Evolutionary conservation across 2,329 filamentous ascomycete genomes (phyloP).

Genomic region (Alternaria tenuissima): DNA sequence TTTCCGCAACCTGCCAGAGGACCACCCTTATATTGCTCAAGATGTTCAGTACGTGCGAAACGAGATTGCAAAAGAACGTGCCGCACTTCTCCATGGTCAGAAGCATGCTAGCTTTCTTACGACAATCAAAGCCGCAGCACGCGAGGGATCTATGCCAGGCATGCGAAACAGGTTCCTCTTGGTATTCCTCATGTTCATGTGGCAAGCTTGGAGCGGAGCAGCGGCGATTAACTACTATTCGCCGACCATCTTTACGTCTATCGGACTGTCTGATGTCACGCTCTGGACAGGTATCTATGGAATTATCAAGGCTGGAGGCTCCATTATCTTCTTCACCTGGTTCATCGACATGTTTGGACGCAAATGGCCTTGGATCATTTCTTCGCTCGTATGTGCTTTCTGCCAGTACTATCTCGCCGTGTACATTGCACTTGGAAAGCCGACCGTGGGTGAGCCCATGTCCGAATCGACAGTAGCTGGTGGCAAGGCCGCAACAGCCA

Average conservation of each 20-base stretch:
- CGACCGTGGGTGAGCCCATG: slow-evolving; percentile 35
- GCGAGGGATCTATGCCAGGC: slow-evolving; percentile 43
- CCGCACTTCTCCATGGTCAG: slow-evolving; percentile 36
- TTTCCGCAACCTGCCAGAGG: slow-evolving; percentile 57
- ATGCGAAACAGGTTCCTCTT: slow-evolving; percentile 54
- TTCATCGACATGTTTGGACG: slow-evolving; percentile 51
- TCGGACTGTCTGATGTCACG: slow-evolving; percentile 46
- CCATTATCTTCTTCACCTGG: slow-evolving; percentile 50
- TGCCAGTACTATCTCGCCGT: slow-evolving; percentile 51
- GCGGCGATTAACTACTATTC: slow-evolving; percentile 50
- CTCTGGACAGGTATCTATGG: slow-evolving; percentile 52
- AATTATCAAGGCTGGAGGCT: slow-evolving; percentile 48
- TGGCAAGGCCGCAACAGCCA: slow-evolving; percentile 51
- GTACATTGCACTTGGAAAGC: slow-evolving; percentile 49
- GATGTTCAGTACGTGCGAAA: slow-evolving; percentile 44
- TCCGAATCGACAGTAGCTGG: slow-evolving; percentile 47
- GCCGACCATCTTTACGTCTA: slow-evolving; percentile 48
- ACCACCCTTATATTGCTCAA: slow-evolving; percentile 53
- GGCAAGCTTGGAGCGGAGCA: slow-evolving; percentile 29
- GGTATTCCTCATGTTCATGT: slow-evolving; percentile 54
- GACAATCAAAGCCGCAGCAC: slow-evolving; percentile 42
- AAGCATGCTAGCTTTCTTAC: slow-evolving; percentile 36
- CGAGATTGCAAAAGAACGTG: slow-evolving; percentile 43
- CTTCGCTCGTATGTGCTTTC: slow-evolving; percentile 46
- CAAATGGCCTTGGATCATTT: slow-evolving; percentile 50